Percentiles rank a stretch among this genome's conserved stretches.
Evolutionary conservation across 306 rosid species (phyloP).

Genomic region (Sechiopsis laciniata): DNA sequence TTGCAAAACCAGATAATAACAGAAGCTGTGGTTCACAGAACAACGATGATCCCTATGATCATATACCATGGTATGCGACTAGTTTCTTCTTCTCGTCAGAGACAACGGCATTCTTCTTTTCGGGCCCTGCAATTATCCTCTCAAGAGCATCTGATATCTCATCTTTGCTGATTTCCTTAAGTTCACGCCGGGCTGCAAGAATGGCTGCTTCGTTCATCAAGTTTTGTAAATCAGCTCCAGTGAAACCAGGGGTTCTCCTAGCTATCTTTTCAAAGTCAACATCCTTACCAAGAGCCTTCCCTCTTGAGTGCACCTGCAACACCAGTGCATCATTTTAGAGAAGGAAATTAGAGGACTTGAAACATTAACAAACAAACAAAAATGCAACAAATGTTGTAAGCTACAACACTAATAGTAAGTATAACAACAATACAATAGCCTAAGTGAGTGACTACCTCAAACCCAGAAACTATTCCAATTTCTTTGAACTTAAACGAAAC

Average conservation of each 20-base stretch:
- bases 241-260: constrained; percentile 95
- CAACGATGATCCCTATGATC: background rate
- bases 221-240: constrained; percentile 73
- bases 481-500: background rate
- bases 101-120: constrained; percentile 95
- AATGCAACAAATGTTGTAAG: background rate
- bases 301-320: constrained; percentile 74
- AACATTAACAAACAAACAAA: background rate
- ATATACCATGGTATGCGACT: constrained; percentile 69
- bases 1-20: constrained; percentile 6
- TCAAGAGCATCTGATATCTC: constrained; percentile 98
- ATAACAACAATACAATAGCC: background rate
- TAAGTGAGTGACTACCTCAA: background rate
- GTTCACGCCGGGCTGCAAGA: constrained; percentile 97
- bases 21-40: background rate
- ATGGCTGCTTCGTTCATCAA: constrained; percentile 99
- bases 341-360: background rate
- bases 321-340: constrained; percentile 2
- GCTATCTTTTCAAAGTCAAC: constrained; percentile 95
- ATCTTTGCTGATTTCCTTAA: constrained; percentile 95
- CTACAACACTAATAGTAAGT: background rate
- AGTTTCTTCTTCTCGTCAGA: constrained; percentile 94
- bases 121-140: constrained; percentile 96
- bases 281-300: constrained; percentile 85
- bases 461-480: background rate